Conservation (phyloP, 2,329 filamentous ascomycete genomes). For the Colletotrichum eleusines region DNA sequence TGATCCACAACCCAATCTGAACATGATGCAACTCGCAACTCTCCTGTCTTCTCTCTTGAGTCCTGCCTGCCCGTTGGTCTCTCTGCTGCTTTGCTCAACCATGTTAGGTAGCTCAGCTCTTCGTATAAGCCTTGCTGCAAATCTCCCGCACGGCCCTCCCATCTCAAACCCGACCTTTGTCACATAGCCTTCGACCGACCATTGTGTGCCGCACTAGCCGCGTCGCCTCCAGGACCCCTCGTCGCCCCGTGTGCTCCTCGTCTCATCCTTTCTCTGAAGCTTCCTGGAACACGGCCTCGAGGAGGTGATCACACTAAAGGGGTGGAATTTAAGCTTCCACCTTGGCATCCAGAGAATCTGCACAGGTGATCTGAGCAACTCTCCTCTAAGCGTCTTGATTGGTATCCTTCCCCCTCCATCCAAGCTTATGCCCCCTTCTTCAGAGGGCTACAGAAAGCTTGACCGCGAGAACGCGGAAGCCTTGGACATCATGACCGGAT, state of each 20-base stretch:
- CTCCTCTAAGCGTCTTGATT: constrained; percentile 10
- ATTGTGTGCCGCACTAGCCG: constrained; percentile 29
- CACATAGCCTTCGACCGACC: constrained; percentile 20
- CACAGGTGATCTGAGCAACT: constrained; percentile 24
- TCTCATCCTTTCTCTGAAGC: constrained; percentile 26
- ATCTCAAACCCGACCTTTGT: constrained; percentile 28
- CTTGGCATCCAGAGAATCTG: constrained; percentile 38
- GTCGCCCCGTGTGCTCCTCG: constrained; percentile 30
- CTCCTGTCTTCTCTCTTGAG: neutral
- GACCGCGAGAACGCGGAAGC: neutral
- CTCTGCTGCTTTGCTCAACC: neutral
- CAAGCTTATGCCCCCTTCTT: neutral
- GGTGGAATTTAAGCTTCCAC: constrained; percentile 31
- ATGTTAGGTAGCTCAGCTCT: no score
- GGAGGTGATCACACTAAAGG: constrained; percentile 25
- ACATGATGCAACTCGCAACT: neutral
- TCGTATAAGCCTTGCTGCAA: constrained; percentile 5
- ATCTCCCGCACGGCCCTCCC: constrained; percentile 24
- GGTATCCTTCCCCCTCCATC: neutral
- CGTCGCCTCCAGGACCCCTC: constrained; percentile 22
- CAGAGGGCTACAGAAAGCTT: constrained; percentile 20
- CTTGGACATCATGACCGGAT: constrained; percentile 18
- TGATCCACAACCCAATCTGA: neutral
- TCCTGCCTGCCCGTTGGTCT: neutral
- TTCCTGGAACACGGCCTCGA: constrained; percentile 24